phyloP scores from a whole-genome alignment of 2,329 filamentous ascomycete genomes.

The Trichoderma sp. region DNA sequence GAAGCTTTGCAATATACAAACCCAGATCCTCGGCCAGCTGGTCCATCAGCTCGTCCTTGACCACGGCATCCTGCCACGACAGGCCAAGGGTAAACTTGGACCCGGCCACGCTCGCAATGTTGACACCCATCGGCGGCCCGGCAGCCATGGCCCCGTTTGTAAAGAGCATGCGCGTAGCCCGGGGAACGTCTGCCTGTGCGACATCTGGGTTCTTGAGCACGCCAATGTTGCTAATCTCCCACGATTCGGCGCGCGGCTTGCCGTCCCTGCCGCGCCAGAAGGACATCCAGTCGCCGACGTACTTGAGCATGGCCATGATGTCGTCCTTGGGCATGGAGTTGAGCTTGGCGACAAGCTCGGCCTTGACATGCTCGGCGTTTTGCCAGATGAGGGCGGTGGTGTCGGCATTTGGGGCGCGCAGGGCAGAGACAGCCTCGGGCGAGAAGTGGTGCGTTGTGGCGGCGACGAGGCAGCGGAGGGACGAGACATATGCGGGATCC shows the following conservation, averaged over 20 bases:
- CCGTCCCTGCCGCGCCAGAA: constrained; percentile 44
- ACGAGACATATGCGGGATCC: constrained; percentile 30
- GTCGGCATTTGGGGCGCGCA: constrained; percentile 25
- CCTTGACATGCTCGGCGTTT: constrained; percentile 36
- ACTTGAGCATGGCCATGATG: constrained; percentile 39
- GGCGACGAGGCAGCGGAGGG: constrained; percentile 42
- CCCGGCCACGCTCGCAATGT: constrained; percentile 44
- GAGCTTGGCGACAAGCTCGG: constrained; percentile 33
- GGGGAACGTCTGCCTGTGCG: background rate
- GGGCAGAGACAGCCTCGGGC: constrained; percentile 24
- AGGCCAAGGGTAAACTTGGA: constrained; percentile 42
- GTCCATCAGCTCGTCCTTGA: constrained; percentile 39
- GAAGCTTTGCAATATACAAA: constrained; percentile 20
- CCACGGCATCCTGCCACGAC: constrained; percentile 47
- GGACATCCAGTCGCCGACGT: constrained; percentile 42
- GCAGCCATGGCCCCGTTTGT: constrained; percentile 46
- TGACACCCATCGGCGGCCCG: constrained; percentile 44
- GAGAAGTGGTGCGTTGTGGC: constrained; percentile 33
- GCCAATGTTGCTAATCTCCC: constrained; percentile 54
- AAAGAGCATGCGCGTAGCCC: constrained; percentile 43
- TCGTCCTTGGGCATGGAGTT: constrained; percentile 42
- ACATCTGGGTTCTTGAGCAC: constrained; percentile 30
- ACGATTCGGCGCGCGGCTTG: constrained; percentile 40
- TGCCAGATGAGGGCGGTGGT: constrained; percentile 41
- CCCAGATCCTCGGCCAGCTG: constrained; percentile 38